Evolutionary conservation across 305 asterid genomes (phyloP), one percentile per base, ranked within the genome.

Genomic region (Plantago coronopus): DNA sequence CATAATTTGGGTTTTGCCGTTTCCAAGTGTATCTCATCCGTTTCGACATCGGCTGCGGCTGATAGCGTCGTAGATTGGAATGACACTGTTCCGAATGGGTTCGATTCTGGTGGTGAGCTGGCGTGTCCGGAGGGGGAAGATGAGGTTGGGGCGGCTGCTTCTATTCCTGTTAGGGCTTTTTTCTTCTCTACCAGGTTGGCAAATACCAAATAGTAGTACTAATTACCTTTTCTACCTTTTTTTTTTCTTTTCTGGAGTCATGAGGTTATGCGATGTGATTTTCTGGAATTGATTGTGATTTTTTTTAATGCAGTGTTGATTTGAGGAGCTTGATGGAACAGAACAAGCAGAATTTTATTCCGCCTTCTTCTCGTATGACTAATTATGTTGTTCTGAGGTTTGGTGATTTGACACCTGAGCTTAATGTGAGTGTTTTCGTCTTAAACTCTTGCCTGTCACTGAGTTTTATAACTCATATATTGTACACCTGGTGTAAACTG

Each of bases 111-210:
- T 37, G 57, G 57, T 54, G 75, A 56, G 22, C 25, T 62, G 58
- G 62, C n/a, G 57, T 68, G 57, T 40, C 74, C 40, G 57, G 83
- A 71, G 67, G 85, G 67, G 23, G 86, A 65, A 7, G 82, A 53
- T n/a, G 71, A 62, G 43, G 53, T 57, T 56, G 54, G 45, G 48
- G 89, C 70, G 62, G 69, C 74, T 1, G 38, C 19, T 66, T 63
- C 73, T 65, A 77, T 89, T 58, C 80, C 97, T 18, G 97, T 90
- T 70, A 85, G 89, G 78, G 97, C 97, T 54, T 90, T 72, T 71
- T 79, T 90, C 83, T 78, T 85, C 84, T 85, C 96, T 58, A 90
- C 96, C 54, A 87, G 97, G 97, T 90, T 70, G n/a, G n/a, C n/a
- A n/a, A n/a, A n/a, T n/a, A n/a, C n/a, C n/a, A n/a, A n/a, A n/a